Conservation (phyloP, 441 rosid genomes). For the Pelargonium myrrhifolium region DNA sequence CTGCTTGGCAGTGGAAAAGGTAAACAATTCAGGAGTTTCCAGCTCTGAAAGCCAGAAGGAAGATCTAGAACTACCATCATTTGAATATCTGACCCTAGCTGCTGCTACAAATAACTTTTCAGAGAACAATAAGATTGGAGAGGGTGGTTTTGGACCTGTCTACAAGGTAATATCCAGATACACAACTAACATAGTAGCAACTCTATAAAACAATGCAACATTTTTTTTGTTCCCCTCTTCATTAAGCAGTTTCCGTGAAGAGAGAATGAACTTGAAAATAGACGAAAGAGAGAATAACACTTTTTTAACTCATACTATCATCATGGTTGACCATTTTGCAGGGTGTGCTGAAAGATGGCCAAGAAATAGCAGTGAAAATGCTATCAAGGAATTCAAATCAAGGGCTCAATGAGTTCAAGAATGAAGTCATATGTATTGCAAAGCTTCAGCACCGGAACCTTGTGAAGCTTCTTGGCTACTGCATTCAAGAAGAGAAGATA, state of each 20-base stretch:
- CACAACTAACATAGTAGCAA: too few species aligned
- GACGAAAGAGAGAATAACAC: background rate
- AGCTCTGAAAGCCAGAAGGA: slow-evolving; percentile 8
- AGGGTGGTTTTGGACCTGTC: slow-evolving; percentile 37
- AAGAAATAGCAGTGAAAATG: slow-evolving; percentile 33
- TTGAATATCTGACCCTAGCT: slow-evolving; percentile 23
- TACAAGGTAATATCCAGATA: slow-evolving; percentile 20
- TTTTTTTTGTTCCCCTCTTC: background rate
- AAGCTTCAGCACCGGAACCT: slow-evolving; percentile 34
- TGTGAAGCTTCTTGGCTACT: slow-evolving; percentile 28
- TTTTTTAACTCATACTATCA: background rate
- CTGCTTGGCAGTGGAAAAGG: background rate
- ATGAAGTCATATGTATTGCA: slow-evolving; percentile 27
- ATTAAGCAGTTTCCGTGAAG: background rate
- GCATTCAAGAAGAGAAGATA: slow-evolving; percentile 28
- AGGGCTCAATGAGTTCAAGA: slow-evolving; percentile 32
- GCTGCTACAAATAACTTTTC: slow-evolving; percentile 31
- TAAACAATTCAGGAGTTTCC: background rate
- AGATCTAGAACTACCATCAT: slow-evolving; percentile 30
- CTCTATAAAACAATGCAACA: too few species aligned
- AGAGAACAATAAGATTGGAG: slow-evolving; percentile 31
- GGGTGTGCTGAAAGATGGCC: slow-evolving; percentile 25
- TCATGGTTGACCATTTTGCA: slow-evolving; percentile 7
- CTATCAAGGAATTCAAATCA: slow-evolving; percentile 28
- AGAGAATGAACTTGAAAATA: background rate